Evolutionary conservation across 2,329 filamentous ascomycete genomes (phyloP).

Genomic region (Westerdykella aurantiaca): DNA sequence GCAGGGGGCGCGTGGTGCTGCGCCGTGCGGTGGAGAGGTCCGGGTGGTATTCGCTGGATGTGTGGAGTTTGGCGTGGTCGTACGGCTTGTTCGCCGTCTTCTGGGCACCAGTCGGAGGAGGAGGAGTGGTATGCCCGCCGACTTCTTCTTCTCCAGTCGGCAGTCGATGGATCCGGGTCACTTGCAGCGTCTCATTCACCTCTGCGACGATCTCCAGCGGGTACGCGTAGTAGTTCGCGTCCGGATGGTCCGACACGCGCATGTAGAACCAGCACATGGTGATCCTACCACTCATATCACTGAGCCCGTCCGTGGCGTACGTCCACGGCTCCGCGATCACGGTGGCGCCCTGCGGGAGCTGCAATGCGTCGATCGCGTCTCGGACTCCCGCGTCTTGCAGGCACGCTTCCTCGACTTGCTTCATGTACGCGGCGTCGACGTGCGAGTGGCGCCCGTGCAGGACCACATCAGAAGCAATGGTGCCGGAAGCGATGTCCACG

Average conservation of each 20-base stretch:
- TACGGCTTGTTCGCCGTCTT: slow-evolving; percentile 39
- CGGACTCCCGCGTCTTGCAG: slow-evolving; percentile 41
- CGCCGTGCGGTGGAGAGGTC: slow-evolving; percentile 10
- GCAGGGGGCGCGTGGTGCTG: slow-evolving; percentile 15
- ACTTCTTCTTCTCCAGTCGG: slow-evolving; percentile 39
- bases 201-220: slow-evolving; percentile 52
- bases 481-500: slow-evolving; percentile 17
- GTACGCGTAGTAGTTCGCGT: slow-evolving; percentile 55
- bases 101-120: background rate
- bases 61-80: slow-evolving; percentile 38
- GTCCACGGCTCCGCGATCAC: slow-evolving; percentile 53
- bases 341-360: slow-evolving; percentile 40
- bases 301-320: slow-evolving; percentile 51
- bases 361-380: slow-evolving; percentile 38
- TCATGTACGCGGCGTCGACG: slow-evolving; percentile 47
- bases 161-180: slow-evolving; percentile 48
- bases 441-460: slow-evolving; percentile 43
- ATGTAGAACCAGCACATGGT: slow-evolving; percentile 45
- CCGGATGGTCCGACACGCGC: slow-evolving; percentile 36
- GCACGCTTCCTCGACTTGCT: slow-evolving; percentile 45
- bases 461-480: slow-evolving; percentile 24
- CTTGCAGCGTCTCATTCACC: slow-evolving; percentile 45
- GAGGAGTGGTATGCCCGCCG: slow-evolving; percentile 26
- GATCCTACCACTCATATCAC: slow-evolving; percentile 45
- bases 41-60: slow-evolving; percentile 20